Conservation (phyloP, 257 asterid genomes). For the Solanum virginianum region DNA sequence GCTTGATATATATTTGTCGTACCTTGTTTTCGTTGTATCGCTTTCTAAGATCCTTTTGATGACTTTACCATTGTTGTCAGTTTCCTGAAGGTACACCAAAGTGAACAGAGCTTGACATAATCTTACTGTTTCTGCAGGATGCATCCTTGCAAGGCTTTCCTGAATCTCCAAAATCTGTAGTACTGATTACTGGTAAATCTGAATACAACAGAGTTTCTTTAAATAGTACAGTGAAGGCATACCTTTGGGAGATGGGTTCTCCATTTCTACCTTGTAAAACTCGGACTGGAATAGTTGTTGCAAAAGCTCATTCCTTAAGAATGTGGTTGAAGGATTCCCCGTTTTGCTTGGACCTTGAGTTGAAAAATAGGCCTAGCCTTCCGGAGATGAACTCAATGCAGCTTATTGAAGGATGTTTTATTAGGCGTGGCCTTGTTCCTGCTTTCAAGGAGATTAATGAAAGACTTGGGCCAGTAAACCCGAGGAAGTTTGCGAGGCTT, state of each 20-base stretch:
- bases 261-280: constrained; percentile 87
- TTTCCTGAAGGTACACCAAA: background rate
- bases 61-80: background rate
- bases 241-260: constrained; percentile 97
- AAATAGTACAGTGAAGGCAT: constrained; percentile 69
- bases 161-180: constrained; percentile 85
- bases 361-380: constrained; percentile 50
- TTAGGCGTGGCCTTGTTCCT: constrained; percentile 82
- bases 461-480: constrained; percentile 69
- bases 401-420: constrained; percentile 74
- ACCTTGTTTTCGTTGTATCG: background rate
- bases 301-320: constrained; percentile 78
- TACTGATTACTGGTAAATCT: constrained; percentile 73
- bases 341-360: constrained; percentile 82
- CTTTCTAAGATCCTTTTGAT: background rate
- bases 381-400: constrained; percentile 76
- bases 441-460: constrained; percentile 77
- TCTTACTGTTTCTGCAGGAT: constrained; percentile 39
- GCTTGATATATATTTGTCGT: background rate
- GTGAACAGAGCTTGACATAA: background rate
- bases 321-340: constrained; percentile 95
- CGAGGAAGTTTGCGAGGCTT: constrained; percentile 79
- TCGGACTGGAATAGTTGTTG: constrained; percentile 63
- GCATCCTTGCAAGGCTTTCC: constrained; percentile 95
- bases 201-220: constrained; percentile 73